Percentiles rank a stretch among this genome's conserved stretches.
Conservation (phyloP, 768 basidiomycete genomes). For the Kwoniella heveanensis region DNA sequence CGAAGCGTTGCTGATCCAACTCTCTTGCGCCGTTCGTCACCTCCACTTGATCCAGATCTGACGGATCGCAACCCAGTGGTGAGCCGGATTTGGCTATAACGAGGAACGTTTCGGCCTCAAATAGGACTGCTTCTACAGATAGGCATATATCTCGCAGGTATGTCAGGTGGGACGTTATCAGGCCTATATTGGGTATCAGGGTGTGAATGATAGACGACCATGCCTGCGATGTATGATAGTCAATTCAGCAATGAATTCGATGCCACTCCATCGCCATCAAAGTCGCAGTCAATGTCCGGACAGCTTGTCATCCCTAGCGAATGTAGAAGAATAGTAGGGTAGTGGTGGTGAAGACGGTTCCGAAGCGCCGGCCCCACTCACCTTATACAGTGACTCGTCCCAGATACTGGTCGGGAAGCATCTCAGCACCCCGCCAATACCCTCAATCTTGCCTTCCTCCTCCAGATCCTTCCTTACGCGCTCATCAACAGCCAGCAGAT, state of each 20-base stretch:
- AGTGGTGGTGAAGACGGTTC: no score
- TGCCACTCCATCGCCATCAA: not conserved
- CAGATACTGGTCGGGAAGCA: slow-evolving; percentile 95
- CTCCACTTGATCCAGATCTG: slow-evolving; percentile 54
- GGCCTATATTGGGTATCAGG: slow-evolving; percentile 89
- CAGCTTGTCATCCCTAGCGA: no score
- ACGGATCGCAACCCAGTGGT: slow-evolving; percentile 46
- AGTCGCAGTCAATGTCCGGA: no score
- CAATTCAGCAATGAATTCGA: not conserved
- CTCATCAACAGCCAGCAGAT: slow-evolving; percentile 67
- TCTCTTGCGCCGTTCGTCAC: slow-evolving; percentile 53
- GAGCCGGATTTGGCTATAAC: slow-evolving; percentile 71
- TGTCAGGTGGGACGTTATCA: slow-evolving; percentile 81
- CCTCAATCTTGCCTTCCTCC: slow-evolving; percentile 24
- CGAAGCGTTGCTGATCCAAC: slow-evolving; percentile 57
- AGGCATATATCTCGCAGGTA: slow-evolving; percentile 83
- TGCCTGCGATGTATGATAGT: slow-evolving; percentile 64
- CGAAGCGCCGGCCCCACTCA: slow-evolving; percentile 51
- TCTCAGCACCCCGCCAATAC: slow-evolving; percentile 59
- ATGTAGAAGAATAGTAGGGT: no score
- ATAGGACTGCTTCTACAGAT: slow-evolving; percentile 91
- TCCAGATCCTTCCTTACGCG: slow-evolving; percentile 58
- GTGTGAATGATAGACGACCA: slow-evolving; percentile 98
- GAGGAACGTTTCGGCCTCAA: slow-evolving; percentile 96
- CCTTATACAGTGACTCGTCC: slow-evolving; percentile 95